These are phyloP conservation scores for Irpex lacteus DNA, from an alignment of 1,284 basidiomycete genomes.

Conservation along the genomic window DNA sequence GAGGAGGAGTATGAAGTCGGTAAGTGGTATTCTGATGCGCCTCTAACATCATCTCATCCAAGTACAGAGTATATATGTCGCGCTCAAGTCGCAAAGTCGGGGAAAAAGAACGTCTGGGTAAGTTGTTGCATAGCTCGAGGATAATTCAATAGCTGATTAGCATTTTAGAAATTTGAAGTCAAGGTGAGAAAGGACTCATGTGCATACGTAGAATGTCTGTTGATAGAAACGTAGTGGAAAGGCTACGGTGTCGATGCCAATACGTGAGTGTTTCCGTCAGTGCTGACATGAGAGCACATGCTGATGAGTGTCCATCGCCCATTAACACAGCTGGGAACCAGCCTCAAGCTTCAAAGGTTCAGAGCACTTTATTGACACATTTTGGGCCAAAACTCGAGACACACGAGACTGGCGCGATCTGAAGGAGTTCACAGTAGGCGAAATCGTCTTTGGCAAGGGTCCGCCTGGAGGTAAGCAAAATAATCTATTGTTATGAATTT, in stretches of 20 bases:
- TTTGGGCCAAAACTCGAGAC: slow-evolving; percentile 55
- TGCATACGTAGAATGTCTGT: neutral
- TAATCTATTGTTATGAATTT: neutral
- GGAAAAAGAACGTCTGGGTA: slow-evolving; percentile 44
- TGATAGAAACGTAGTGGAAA: slow-evolving; percentile 54
- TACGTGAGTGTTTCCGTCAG: slow-evolving; percentile 49
- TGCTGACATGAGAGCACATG: neutral
- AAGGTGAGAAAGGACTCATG: slow-evolving; percentile 40
- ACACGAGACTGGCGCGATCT: slow-evolving; percentile 51
- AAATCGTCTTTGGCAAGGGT: slow-evolving; percentile 52
- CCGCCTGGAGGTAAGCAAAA: slow-evolving; percentile 50
- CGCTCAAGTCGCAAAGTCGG: slow-evolving; percentile 41
- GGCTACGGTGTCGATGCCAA: slow-evolving; percentile 56
- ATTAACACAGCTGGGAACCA: slow-evolving; percentile 62
- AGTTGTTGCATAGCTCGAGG: slow-evolving; percentile 16
- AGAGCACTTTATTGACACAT: slow-evolving; percentile 52
- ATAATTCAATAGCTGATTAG: neutral
- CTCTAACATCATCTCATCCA: neutral
- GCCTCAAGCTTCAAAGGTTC: slow-evolving; percentile 57
- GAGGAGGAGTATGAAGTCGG: slow-evolving; percentile 62
- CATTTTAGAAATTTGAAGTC: slow-evolving; percentile 53
- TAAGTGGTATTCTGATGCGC: slow-evolving; percentile 31
- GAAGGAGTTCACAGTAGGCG: slow-evolving; percentile 48
- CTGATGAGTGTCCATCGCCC: slow-evolving; percentile 4
- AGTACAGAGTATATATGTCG: slow-evolving; percentile 48